Evolutionary conservation across 1,139 yeast species (phyloP), one percentile per base, ranked within the genome.

Genomic region (Candida buenavistaensis): DNA sequence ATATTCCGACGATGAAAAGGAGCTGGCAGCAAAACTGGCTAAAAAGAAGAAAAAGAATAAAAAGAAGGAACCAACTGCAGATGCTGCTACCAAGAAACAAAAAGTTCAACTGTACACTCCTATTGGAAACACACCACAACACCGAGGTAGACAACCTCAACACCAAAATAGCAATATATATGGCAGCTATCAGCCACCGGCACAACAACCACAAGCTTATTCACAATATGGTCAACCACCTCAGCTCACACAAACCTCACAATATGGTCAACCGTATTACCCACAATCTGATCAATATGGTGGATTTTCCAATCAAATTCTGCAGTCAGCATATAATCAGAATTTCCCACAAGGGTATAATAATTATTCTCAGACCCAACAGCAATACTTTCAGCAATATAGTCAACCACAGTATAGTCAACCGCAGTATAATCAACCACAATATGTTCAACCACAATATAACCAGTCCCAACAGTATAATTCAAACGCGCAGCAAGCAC

Each of bases 1-100:
- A 51, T 92, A 82, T 48, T 87, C 96, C 1, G 97, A 92, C 53
- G 97, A 92, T 59, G 97, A 90, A 55, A 74, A 74, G 47, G 97
- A 90, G 46, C 51, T 60, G 48, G 75, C 72, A 9, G 73, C 75
- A 3, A 79, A 78, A 50, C 86, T 80, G 50, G 69, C 73, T 13
- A 64, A 69, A 35, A 80, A 77, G 60, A 81, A 77, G 53, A 75
- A 68, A 47, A 68, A 66, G 37, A 61, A 65, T 36, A 64, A 58
- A 34, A 62, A 46, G 12, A 58, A 52, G 45, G 55, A 44, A 11
- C 33, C 35, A 13, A 38, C 42, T 5, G 16, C 16, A 34, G 26
- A 13, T 33, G 25, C 36, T 22, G 32, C 39, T 14, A 12, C 20
- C 19, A 39, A 40, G 16, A 36, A 50, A 33, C 54, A 47, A 28